phyloP scores from a whole-genome alignment of 768 basidiomycete genomes.

The Mycena crocata region DNA sequence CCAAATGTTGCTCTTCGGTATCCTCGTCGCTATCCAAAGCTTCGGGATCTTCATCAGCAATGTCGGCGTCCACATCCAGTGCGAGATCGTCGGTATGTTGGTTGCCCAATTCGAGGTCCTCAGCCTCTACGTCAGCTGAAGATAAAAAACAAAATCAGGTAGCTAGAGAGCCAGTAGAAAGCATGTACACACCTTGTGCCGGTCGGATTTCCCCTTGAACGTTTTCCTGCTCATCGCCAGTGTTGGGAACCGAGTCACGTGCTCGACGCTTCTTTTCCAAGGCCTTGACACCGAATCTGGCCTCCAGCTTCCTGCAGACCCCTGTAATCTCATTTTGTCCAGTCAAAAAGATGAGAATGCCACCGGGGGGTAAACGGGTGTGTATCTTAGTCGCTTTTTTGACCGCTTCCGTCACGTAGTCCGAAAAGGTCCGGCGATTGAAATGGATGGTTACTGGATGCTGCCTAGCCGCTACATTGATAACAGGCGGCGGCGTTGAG shows the following conservation, averaged over 20 bases:
- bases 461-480: slow-evolving; percentile 90
- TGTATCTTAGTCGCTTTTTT: slow-evolving; percentile 95
- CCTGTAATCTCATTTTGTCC: slow-evolving; percentile 95
- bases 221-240: slow-evolving; percentile 41
- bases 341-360: slow-evolving; percentile 93
- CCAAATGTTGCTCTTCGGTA: slow-evolving; percentile 49
- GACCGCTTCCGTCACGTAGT: slow-evolving; percentile 92
- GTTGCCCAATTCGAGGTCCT: slow-evolving; percentile 81
- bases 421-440: slow-evolving; percentile 83
- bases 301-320: slow-evolving; percentile 85
- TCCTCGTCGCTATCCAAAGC: slow-evolving; percentile 83
- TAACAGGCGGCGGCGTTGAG: slow-evolving; percentile 86
- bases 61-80: slow-evolving; percentile 74
- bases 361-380: slow-evolving; percentile 90
- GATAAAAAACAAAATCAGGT: background rate
- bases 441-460: slow-evolving; percentile 97
- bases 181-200: slow-evolving; percentile 58
- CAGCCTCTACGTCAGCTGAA: slow-evolving; percentile 72
- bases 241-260: slow-evolving; percentile 37
- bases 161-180: background rate
- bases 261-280: slow-evolving; percentile 63
- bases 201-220: slow-evolving; percentile 48
- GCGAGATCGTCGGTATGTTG: slow-evolving; percentile 62
- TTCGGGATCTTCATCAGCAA: slow-evolving; percentile 76
- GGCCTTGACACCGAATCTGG: slow-evolving; percentile 76